Evolutionary conservation across 345 rosid genomes (phyloP).

Genomic region (Citropsis articulata): DNA sequence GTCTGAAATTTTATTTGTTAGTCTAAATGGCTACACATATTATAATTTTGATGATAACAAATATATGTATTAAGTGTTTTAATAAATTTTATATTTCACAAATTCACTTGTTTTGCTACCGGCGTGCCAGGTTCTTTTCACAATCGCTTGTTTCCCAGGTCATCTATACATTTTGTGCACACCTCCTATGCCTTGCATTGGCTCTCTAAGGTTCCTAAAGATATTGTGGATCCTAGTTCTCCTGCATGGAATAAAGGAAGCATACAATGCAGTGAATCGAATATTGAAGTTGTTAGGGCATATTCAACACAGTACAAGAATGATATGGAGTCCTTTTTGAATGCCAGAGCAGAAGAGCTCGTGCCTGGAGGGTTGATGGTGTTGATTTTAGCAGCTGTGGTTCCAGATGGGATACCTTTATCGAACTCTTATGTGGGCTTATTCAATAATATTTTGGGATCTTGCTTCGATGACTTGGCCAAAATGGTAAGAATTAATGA

Average conservation of each 20-base stretch:
- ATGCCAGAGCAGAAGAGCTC: constrained; percentile 24
- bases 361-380: constrained; percentile 23
- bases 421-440: not conserved
- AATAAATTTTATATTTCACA: no score
- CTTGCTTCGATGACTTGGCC: constrained; percentile 12
- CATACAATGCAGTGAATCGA: not conserved
- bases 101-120: constrained; percentile 11
- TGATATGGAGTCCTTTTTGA: constrained; percentile 18
- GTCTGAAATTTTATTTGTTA: no score
- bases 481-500: not conserved
- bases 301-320: constrained; percentile 15
- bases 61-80: no score
- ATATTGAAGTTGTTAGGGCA: constrained; percentile 12
- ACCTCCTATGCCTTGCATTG: not conserved
- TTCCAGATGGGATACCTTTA: constrained; percentile 7
- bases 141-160: constrained; percentile 25
- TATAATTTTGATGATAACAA: no score
- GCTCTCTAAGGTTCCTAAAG: not conserved
- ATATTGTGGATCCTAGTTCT: not conserved
- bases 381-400: not conserved
- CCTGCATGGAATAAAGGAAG: constrained; percentile 18
- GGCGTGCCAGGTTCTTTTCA: constrained; percentile 39
- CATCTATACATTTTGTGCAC: constrained; percentile 19
- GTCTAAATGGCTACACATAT: no score
- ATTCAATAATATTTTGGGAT: not conserved